Evolutionary conservation across 148 eudicot species (phyloP).

Genomic region (Silene latifolia): DNA sequence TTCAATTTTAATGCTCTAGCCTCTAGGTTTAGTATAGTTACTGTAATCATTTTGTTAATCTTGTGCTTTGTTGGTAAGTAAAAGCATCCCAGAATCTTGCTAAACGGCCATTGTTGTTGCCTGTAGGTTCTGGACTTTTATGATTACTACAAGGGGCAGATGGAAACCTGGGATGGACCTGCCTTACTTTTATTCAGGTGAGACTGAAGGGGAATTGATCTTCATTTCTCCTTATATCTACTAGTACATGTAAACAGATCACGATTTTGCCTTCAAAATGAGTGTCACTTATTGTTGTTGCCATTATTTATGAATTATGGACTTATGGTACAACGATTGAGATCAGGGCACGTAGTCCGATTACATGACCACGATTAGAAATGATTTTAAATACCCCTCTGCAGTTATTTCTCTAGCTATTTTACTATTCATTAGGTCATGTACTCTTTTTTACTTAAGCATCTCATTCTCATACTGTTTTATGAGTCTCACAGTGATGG

Average conservation of each 20-base stretch:
- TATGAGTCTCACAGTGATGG: slow-evolving; percentile 62
- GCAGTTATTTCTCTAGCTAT: slow-evolving; percentile 6
- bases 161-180: slow-evolving; percentile 99
- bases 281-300: not conserved
- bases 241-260: not conserved
- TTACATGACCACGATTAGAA: not conserved
- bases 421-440: not conserved
- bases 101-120: slow-evolving; percentile 18
- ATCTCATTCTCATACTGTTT: slow-evolving; percentile 7
- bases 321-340: not conserved
- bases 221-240: not conserved
- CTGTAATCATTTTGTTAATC: not conserved
- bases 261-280: not conserved
- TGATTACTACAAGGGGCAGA: slow-evolving; percentile 97
- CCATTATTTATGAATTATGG: not conserved
- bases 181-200: slow-evolving; percentile 97
- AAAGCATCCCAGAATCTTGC: slow-evolving; percentile 13
- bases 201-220: slow-evolving; percentile 10
- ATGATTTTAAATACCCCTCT: not conserved
- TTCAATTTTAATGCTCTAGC: not conserved
- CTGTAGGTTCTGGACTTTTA: slow-evolving; percentile 80
- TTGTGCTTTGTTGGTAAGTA: not conserved
- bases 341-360: not conserved
- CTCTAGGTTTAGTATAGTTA: not conserved
- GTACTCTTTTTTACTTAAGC: not conserved